Conservation (phyloP, 805 yeast species). For the Cyberlindnera euphorbiae region DNA sequence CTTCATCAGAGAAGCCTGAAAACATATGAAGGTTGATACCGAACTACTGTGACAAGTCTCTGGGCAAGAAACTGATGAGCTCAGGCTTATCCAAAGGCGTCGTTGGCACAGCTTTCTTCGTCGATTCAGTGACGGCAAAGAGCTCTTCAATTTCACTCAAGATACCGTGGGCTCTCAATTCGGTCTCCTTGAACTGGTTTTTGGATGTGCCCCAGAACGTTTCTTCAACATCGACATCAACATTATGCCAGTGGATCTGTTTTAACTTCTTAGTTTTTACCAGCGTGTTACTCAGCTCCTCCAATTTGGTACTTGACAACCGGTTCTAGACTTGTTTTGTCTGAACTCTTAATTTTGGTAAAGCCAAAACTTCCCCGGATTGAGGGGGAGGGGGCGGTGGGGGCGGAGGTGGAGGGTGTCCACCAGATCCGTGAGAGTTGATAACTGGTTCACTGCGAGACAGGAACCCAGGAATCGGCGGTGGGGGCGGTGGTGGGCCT, state of each 20-base stretch:
- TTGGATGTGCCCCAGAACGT: constrained; percentile 81
- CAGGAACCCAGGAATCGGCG: constrained; percentile 19
- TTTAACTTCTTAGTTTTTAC: constrained; percentile 56
- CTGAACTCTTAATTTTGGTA: constrained; percentile 17
- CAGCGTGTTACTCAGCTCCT: constrained; percentile 9
- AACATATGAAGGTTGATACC: constrained; percentile 88
- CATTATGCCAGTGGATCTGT: constrained; percentile 95
- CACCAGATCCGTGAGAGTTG: background rate
- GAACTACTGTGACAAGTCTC: constrained; percentile 90
- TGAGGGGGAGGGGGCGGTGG: constrained; percentile 17
- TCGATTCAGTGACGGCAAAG: constrained; percentile 74
- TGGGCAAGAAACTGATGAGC: constrained; percentile 61
- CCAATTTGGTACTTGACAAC: constrained; percentile 4
- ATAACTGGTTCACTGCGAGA: background rate
- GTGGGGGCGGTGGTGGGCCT: constrained; percentile 10
- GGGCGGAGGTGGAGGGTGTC: constrained; percentile 3
- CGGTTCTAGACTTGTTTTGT: constrained; percentile 1
- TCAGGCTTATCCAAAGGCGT: constrained; percentile 12
- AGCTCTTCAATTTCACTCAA: constrained; percentile 78
- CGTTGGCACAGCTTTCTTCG: constrained; percentile 30
- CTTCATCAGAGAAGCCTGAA: constrained; percentile 55
- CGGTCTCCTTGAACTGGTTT: constrained; percentile 51
- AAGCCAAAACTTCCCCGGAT: constrained; percentile 15
- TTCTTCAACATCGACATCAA: constrained; percentile 59
- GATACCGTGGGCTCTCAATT: constrained; percentile 70